A percentile compares a stretch with the other conserved stretches of the same genome.
Conservation (phyloP, 441 rosid genomes). For the Metrosideros polymorpha region DNA sequence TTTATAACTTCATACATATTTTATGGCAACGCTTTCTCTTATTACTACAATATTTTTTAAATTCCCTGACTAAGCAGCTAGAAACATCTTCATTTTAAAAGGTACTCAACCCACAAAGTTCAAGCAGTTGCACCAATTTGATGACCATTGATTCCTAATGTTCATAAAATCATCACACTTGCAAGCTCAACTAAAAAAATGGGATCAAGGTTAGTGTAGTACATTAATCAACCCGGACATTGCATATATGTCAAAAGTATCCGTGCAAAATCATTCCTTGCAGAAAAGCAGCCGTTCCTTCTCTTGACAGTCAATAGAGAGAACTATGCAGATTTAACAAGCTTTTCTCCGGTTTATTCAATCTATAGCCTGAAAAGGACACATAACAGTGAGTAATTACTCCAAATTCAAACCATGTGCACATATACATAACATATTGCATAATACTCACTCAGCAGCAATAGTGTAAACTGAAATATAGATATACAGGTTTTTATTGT, state of each 20-base stretch:
- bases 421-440: not conserved
- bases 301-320: slow-evolving; percentile 12
- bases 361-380: slow-evolving; percentile 31
- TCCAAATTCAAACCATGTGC: not conserved
- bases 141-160: not conserved
- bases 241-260: slow-evolving; percentile 42
- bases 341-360: slow-evolving; percentile 11
- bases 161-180: not conserved
- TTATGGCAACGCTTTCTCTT: not conserved
- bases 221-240: slow-evolving; percentile 96
- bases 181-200: not conserved
- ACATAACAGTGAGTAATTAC: not conserved
- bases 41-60: not conserved
- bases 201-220: slow-evolving; percentile 21
- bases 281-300: slow-evolving; percentile 21
- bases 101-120: not conserved
- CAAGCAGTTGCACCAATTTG: not conserved
- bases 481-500: not conserved
- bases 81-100: not conserved
- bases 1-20: not conserved
- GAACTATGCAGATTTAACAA: slow-evolving; percentile 12
- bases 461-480: not conserved
- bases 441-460: not conserved
- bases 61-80: not conserved
- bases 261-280: slow-evolving; percentile 47